Conservation (phyloP, 23 red algal species). For the Chondrus crispus region DNA sequence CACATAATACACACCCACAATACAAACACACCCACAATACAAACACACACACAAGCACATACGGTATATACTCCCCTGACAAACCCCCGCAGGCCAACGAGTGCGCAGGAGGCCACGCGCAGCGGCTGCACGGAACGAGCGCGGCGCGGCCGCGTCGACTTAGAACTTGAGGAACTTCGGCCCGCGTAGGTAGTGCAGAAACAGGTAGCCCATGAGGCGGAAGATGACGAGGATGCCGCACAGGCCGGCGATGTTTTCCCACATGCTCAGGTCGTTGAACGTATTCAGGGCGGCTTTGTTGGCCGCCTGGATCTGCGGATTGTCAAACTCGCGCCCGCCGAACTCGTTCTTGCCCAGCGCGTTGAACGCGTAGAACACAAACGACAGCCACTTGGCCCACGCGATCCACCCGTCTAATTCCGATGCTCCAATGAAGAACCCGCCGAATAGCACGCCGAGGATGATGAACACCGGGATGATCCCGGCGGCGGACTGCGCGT, state of each 20-base stretch:
- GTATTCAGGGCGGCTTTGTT: background rate
- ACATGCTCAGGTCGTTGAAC: constrained; percentile 29
- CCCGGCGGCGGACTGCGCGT: constrained; percentile 77
- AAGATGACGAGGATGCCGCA: constrained; percentile 43
- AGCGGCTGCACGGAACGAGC: too few species aligned
- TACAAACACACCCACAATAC: too few species aligned
- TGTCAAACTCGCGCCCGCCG: background rate
- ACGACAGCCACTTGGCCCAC: constrained; percentile 88
- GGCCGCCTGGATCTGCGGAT: background rate
- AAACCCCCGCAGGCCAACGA: too few species aligned
- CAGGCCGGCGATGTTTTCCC: constrained; percentile 59
- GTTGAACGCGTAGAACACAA: constrained; percentile 86
- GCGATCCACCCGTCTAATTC: constrained; percentile 67
- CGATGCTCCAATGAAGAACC: constrained; percentile 81
- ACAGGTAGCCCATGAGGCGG: constrained; percentile 56
- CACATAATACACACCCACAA: too few species aligned
- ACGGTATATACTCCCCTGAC: too few species aligned
- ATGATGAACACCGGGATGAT: constrained; percentile 90
- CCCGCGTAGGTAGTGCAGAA: constrained; percentile 51
- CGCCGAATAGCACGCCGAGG: constrained; percentile 85
- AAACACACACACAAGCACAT: too few species aligned
- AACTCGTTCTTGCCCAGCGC: constrained; percentile 72
- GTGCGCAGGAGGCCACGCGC: too few species aligned
- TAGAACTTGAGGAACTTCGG: constrained; percentile 67
- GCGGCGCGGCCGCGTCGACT: background rate